phyloP scores from a whole-genome alignment of 768 basidiomycete species.

The Gautieria morchelliformis region DNA sequence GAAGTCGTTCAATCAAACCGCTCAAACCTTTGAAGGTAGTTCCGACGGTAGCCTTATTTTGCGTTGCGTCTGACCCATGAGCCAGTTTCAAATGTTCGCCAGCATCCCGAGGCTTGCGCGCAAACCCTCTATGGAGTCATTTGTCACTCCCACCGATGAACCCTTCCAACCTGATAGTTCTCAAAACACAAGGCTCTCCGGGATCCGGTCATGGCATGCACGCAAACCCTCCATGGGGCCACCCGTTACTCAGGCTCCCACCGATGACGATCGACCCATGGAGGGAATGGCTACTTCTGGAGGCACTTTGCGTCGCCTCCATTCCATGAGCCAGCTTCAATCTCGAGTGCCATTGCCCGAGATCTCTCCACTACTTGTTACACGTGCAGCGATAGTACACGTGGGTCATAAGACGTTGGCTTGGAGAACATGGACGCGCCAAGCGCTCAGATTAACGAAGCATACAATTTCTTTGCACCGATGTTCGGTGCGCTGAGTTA shows the following conservation, averaged over 20 bases:
- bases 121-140: background rate
- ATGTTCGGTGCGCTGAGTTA: background rate
- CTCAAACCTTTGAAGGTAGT: too few relatives aligned
- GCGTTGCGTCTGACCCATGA: too few relatives aligned
- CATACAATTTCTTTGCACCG: slow-evolving; percentile 4
- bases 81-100: too few relatives aligned
- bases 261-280: background rate
- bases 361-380: background rate
- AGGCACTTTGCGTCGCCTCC: background rate
- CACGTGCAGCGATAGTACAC: background rate
- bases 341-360: background rate
- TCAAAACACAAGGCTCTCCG: background rate
- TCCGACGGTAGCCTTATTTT: too few relatives aligned
- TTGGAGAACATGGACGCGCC: background rate
- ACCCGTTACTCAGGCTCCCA: slow-evolving; percentile 1
- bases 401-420: background rate
- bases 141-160: background rate
- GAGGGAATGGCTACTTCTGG: background rate
- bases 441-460: background rate
- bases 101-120: background rate
- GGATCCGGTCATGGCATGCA: background rate
- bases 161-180: background rate
- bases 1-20: too few relatives aligned
- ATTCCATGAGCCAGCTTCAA: background rate
- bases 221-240: background rate